Percentiles rank a stretch among this genome's conserved stretches.
Evolutionary conservation across 805 yeast genomes (phyloP).

Genomic region (Saccharomycopsis microspora): DNA sequence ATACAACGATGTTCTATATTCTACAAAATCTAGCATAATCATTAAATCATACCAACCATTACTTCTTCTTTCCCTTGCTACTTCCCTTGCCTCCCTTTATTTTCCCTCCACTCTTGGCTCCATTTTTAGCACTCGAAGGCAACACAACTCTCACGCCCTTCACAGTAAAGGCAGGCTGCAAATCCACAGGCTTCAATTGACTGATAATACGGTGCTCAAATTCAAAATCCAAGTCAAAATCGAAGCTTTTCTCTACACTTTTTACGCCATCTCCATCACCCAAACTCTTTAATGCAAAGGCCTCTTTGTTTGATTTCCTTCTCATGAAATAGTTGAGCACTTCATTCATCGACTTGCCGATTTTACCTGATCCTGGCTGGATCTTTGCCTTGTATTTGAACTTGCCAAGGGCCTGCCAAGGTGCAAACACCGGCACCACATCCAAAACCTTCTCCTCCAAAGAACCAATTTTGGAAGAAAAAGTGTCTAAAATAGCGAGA

Average conservation of each 20-base stretch:
- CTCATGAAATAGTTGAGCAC: slow-evolving; percentile 45
- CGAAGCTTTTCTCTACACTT: slow-evolving; percentile 2
- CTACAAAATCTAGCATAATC: too few relatives aligned
- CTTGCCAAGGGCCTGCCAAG: slow-evolving; percentile 73
- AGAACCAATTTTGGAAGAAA: slow-evolving; percentile 19
- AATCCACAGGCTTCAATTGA: slow-evolving; percentile 48
- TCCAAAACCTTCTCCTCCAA: slow-evolving; percentile 43
- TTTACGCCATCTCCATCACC: slow-evolving; percentile 22
- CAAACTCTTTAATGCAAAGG: slow-evolving; percentile 9
- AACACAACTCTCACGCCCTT: slow-evolving; percentile 55
- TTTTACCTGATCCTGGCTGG: slow-evolving; percentile 68
- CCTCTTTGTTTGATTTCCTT: slow-evolving; percentile 31
- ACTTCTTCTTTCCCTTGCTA: too few relatives aligned
- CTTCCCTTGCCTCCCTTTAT: slow-evolving; percentile 13
- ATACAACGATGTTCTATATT: too few relatives aligned
- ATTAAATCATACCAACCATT: too few relatives aligned
- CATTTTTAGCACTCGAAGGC: slow-evolving; percentile 33
- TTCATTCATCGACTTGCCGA: slow-evolving; percentile 77
- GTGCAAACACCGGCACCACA: slow-evolving; percentile 82
- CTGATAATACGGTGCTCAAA: slow-evolving; percentile 48
- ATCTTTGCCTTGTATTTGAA: slow-evolving; percentile 75
- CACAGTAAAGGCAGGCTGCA: slow-evolving; percentile 57
- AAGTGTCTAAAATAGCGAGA: slow-evolving; percentile 32
- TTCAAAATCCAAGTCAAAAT: slow-evolving; percentile 54
- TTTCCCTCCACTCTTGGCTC: slow-evolving; percentile 19